Evolutionary conservation across 495 filamentous ascomycete genomes (phyloP), one percentile per base, ranked within the genome.

Genomic region (Trichoderma gamsii): DNA sequence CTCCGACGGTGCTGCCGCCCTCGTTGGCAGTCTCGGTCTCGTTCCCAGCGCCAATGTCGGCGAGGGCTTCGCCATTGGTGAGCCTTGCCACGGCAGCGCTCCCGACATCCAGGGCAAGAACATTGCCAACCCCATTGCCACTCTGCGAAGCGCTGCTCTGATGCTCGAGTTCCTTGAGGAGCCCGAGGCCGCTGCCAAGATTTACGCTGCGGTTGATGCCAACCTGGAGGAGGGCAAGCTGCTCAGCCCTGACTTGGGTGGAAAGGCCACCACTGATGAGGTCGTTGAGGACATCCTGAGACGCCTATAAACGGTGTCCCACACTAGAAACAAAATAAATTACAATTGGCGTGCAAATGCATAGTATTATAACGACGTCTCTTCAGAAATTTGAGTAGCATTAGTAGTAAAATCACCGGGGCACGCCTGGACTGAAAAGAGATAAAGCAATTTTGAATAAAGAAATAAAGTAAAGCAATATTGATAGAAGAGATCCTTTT

Each of bases 1-100:
- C 49, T 96, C 91, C 3, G 95, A 99, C 78, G 96, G 92, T 68
- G 95, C 95, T 29, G 95, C 96, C 41, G 95, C 95, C 5, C 86
- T 99, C 15, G 95, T 99, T 44, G 95, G 94, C n/a, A 91, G 87
- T 46, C 80, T 99, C 56, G 95, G 95, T 69, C 86, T 99, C 9
- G 96, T 99, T 1, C 95, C 95, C n/a, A 90, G 86, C 70, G 95
- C 95, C 67, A 99, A 99, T 78, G 96, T 99, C 38, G 93, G 95
- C 72, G 90, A 97, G 75, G 85, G 82, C 43, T 97, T 99, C 74
- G 96, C 90, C 71, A 98, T 99, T 70, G 95, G 95, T 71, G 95
- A 99, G 85, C 95, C 95, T 67, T 99, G 95, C 82, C 95, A 99
- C 79, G 95, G 95, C 32, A 91, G 87, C 74, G 95, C 95, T 63